These are phyloP conservation scores for Panellus pusillus DNA, from an alignment of 768 basidiomycete species.

Conservation along the genomic window DNA sequence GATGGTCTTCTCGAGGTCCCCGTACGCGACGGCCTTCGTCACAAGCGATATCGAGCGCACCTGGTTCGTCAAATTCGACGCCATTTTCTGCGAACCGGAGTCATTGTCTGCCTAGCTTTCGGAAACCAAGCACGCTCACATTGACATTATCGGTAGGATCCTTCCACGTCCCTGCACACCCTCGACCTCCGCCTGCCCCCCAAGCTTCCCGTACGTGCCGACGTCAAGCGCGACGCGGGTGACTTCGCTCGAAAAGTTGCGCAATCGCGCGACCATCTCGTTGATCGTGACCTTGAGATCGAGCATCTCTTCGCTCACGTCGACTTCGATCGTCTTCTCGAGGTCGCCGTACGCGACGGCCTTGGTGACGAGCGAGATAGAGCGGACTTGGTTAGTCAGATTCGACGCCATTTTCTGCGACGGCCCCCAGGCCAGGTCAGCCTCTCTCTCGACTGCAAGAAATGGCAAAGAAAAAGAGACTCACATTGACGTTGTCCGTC, in stretches of 20 bases:
- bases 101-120: background rate
- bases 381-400: constrained; percentile 31
- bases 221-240: constrained; percentile 15
- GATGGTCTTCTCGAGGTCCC: constrained; percentile 1
- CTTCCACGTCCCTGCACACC: constrained; percentile 18
- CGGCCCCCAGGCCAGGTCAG: background rate
- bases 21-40: constrained; percentile 8
- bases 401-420: constrained; percentile 56
- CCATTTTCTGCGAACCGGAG: constrained; percentile 36
- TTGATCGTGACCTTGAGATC: constrained; percentile 21
- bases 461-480: too few species aligned
- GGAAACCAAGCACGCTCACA: constrained; percentile 2
- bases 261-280: constrained; percentile 39
- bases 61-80: constrained; percentile 57
- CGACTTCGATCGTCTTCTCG: constrained; percentile 12
- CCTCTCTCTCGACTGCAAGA: too few species aligned
- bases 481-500: constrained; percentile 20
- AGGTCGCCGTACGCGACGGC: constrained; percentile 20
- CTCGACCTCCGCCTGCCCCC: constrained; percentile 15
- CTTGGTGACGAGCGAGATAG: constrained; percentile 20
- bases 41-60: constrained; percentile 57
- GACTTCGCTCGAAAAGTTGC: constrained; percentile 15
- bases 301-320: constrained; percentile 18
- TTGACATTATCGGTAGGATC: constrained; percentile 38
- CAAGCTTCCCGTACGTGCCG: constrained; percentile 13